Evolutionary conservation across 2,329 filamentous ascomycete species (phyloP).

Genomic region (Xenosphaeropsis pyriputrescens): DNA sequence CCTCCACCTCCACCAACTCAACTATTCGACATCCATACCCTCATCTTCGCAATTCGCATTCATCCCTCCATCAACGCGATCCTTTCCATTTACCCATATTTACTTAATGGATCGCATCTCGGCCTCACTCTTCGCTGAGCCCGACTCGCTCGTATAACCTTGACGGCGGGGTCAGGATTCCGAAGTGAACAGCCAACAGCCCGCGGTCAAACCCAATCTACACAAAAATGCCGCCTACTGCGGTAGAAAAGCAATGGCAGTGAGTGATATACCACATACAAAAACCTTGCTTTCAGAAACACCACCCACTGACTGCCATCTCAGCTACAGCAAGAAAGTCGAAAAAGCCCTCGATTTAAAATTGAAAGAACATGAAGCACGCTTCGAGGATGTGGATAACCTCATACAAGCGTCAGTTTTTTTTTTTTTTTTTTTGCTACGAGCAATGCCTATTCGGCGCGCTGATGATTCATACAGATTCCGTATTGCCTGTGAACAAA

Average conservation of each 20-base stretch:
- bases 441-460: slow-evolving; percentile 1
- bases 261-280: slow-evolving; percentile 18
- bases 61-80: background rate
- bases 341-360: slow-evolving; percentile 31
- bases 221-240: slow-evolving; percentile 9
- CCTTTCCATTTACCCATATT: background rate
- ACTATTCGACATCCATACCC: too few species aligned
- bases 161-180: slow-evolving; percentile 29
- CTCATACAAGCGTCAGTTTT: slow-evolving; percentile 14
- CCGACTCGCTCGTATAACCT: slow-evolving; percentile 42
- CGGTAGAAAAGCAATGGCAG: slow-evolving; percentile 34
- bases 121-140: slow-evolving; percentile 14
- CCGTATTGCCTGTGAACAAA: slow-evolving; percentile 48
- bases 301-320: background rate
- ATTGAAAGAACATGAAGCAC: slow-evolving; percentile 31
- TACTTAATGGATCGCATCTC: slow-evolving; percentile 12
- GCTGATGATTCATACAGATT: slow-evolving; percentile 8
- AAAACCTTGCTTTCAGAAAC: too few species aligned
- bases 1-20: background rate
- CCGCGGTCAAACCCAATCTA: too few species aligned
- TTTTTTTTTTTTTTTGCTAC: background rate
- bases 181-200: too few species aligned
- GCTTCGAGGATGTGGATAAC: slow-evolving; percentile 29
- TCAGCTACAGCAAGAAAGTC: slow-evolving; percentile 23
- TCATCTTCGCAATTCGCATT: too few species aligned